A percentile compares a stretch with the other conserved stretches of the same genome.
Evolutionary conservation across 176 grass and related monocot genomes (phyloP).

Genomic region (Oryza meyeriana): DNA sequence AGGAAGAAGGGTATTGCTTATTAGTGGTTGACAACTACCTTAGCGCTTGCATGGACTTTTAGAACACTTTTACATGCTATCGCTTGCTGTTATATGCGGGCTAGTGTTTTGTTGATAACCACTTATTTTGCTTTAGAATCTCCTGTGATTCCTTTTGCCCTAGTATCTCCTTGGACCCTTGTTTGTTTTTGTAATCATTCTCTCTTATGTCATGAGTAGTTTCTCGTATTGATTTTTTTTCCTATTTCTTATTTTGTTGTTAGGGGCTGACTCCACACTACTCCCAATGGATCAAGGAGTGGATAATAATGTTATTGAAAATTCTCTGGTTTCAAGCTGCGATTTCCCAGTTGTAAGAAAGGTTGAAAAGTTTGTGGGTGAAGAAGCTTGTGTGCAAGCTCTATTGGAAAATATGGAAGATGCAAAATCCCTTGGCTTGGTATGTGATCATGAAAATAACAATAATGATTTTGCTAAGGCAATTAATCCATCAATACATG

Average conservation of each 20-base stretch:
- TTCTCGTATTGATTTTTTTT: constrained; percentile 13
- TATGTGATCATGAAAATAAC: constrained; percentile 19
- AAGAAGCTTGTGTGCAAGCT: constrained; percentile 10
- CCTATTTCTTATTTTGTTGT: neutral
- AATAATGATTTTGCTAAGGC: constrained; percentile 11
- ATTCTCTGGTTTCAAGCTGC: neutral
- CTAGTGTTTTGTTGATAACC: neutral
- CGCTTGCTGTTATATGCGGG: neutral
- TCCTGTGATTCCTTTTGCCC: too few relatives aligned
- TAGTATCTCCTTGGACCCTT: neutral
- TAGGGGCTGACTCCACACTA: neutral
- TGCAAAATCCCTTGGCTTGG: neutral
- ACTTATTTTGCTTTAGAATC: neutral
- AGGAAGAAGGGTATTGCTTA: neutral
- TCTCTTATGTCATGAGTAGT: neutral
- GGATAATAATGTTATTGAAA: constrained; percentile 1
- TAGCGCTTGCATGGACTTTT: neutral
- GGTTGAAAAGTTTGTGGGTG: constrained; percentile 1
- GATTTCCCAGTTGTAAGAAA: constrained; percentile 11
- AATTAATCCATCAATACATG: neutral
- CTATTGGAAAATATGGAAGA: constrained; percentile 26
- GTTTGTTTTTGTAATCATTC: neutral
- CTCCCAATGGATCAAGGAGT: neutral
- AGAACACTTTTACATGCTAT: neutral
- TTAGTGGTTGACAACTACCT: neutral